Evolutionary conservation across 305 asterid genomes (phyloP).

Genomic region (Plantago rigida): DNA sequence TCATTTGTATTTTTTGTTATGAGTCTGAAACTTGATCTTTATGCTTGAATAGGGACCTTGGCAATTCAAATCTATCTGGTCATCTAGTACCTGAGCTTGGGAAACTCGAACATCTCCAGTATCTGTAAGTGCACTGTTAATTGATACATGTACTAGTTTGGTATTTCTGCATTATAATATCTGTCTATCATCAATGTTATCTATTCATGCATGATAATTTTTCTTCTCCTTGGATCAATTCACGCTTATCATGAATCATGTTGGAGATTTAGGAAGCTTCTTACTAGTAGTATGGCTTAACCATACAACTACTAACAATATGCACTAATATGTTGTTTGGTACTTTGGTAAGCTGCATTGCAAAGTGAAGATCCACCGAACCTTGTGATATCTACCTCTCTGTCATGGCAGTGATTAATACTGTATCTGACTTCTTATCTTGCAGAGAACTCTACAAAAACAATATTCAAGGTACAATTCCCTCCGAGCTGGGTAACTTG

Average conservation of each 20-base stretch:
- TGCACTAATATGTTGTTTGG: no score
- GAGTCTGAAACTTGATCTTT: constrained; percentile 17
- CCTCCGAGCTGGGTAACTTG: constrained; percentile 78
- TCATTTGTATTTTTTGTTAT: constrained; percentile 16
- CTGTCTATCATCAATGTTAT: no score
- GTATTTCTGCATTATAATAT: no score
- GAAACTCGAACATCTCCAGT: constrained; percentile 80
- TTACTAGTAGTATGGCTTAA: no score
- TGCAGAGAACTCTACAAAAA: constrained; percentile 87
- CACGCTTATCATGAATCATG: no score
- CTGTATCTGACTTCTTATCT: neutral
- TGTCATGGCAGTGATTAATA: neutral
- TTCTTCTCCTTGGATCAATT: no score
- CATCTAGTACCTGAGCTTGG: constrained; percentile 85
- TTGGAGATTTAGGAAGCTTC: no score
- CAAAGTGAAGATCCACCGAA: no score
- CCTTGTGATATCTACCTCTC: no score
- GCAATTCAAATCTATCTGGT: constrained; percentile 83
- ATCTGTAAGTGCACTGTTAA: constrained; percentile 50
- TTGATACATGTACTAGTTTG: constrained; percentile 12
- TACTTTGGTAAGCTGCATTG: no score
- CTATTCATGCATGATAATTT: no score
- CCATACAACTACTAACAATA: no score
- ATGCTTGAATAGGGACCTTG: constrained; percentile 67
- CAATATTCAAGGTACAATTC: constrained; percentile 69